Evolutionary conservation across 176 grass and related monocot genomes (phyloP).

Genomic region (Saccharum spontaneum): DNA sequence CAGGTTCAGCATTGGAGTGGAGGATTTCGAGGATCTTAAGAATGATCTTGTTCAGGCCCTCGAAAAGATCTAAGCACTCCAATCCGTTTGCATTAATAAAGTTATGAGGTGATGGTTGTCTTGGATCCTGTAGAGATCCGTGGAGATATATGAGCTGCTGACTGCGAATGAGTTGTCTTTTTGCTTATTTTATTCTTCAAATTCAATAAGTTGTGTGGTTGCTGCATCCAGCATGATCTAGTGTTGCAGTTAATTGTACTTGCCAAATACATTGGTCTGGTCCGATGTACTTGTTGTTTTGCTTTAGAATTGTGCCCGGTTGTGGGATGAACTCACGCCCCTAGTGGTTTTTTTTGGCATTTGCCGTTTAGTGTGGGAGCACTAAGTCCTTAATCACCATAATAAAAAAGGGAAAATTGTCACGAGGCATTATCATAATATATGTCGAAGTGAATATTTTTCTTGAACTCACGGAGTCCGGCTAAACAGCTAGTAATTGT

Average conservation of each 20-base stretch:
- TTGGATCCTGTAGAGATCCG: background rate
- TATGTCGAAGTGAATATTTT: no score
- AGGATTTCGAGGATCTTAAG: constrained; percentile 91
- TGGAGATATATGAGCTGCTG: constrained; percentile 4
- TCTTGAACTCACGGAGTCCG: no score
- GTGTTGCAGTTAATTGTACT: background rate
- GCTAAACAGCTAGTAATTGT: no score
- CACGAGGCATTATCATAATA: no score
- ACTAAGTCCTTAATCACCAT: background rate
- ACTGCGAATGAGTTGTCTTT: constrained; percentile 29
- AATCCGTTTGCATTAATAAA: background rate
- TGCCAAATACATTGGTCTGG: background rate
- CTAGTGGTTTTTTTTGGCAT: background rate
- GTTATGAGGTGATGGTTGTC: constrained; percentile 25
- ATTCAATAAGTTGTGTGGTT: constrained; percentile 5
- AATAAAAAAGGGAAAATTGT: background rate
- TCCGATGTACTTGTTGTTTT: background rate
- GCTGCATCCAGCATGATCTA: background rate
- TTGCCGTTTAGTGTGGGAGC: background rate
- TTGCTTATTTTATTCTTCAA: background rate
- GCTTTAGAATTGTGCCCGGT: background rate
- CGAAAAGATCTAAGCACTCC: constrained; percentile 61
- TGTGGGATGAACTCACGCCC: background rate
- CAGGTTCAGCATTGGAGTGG: constrained; percentile 96
- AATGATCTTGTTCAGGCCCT: constrained; percentile 87